phyloP scores from a whole-genome alignment of 2,329 filamentous ascomycete species.

The Ascochyta viciae-villosae region DNA sequence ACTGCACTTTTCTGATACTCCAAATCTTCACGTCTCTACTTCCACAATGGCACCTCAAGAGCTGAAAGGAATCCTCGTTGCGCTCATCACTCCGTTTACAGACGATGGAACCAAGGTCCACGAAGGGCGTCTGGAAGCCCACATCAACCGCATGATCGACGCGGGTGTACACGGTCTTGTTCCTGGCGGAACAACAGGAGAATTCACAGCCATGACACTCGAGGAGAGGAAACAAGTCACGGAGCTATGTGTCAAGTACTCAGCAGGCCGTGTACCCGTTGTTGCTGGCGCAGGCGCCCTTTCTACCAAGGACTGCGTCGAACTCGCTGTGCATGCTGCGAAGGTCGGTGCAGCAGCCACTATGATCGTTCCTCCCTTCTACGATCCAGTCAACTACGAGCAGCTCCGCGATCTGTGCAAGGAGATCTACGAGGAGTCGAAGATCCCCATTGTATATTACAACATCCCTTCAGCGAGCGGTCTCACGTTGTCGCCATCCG shows the following conservation, averaged over 20 bases:
- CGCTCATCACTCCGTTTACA: conserved; percentile 58
- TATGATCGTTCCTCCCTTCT: conserved; percentile 61
- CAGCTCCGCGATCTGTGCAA: conserved; percentile 51
- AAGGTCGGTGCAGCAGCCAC: conserved; percentile 52
- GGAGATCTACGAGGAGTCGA: conserved; percentile 52
- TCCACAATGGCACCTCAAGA: conserved; percentile 24
- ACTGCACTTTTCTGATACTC: background rate
- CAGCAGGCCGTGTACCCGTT: conserved; percentile 52
- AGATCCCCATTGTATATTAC: conserved; percentile 59
- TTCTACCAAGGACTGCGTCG: conserved; percentile 51
- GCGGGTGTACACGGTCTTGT: conserved; percentile 60
- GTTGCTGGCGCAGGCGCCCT: conserved; percentile 56
- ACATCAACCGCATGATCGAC: conserved; percentile 56
- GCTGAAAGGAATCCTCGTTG: conserved; percentile 56
- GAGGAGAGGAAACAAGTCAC: conserved; percentile 57
- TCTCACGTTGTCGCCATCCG: conserved; percentile 49
- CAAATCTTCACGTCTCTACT: background rate
- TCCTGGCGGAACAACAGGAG: conserved; percentile 59
- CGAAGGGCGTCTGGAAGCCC: conserved; percentile 48
- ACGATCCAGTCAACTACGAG: conserved; percentile 54
- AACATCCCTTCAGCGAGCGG: conserved; percentile 60
- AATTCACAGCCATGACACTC: conserved; percentile 56
- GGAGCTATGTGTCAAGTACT: conserved; percentile 48
- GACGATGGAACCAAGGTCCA: conserved; percentile 54
- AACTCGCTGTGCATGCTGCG: conserved; percentile 52